A percentile compares a stretch with the other conserved stretches of the same genome.
These are phyloP conservation scores for Curvularia sp. DNA, from an alignment of 2,329 filamentous ascomycete species.

Conservation along the genomic window DNA sequence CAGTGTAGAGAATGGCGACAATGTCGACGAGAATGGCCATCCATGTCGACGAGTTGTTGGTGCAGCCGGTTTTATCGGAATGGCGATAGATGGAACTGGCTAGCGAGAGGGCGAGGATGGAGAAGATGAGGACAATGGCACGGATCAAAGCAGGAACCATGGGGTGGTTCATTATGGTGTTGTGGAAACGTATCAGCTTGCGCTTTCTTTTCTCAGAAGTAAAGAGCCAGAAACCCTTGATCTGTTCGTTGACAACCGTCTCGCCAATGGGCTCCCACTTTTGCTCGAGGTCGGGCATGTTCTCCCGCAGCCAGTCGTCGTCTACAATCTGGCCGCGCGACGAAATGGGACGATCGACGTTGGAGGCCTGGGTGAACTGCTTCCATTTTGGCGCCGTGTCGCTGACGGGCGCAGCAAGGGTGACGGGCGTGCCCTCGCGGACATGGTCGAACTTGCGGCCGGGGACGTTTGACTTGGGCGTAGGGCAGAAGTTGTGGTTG, in stretches of 20 bases:
- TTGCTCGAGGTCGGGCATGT: slow-evolving; percentile 56
- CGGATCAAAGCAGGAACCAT: slow-evolving; percentile 87
- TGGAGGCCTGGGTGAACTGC: slow-evolving; percentile 46
- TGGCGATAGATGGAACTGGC: slow-evolving; percentile 74
- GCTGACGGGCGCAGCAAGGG: slow-evolving; percentile 43
- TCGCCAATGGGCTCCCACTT: slow-evolving; percentile 64
- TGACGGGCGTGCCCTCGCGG: slow-evolving; percentile 49
- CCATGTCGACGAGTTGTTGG: slow-evolving; percentile 69
- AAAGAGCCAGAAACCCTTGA: slow-evolving; percentile 59
- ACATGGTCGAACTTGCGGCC: slow-evolving; percentile 52
- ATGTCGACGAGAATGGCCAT: slow-evolving; percentile 91
- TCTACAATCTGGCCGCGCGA: slow-evolving; percentile 49
- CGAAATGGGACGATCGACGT: slow-evolving; percentile 36
- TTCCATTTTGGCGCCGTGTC: slow-evolving; percentile 51
- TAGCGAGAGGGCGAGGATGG: slow-evolving; percentile 77
- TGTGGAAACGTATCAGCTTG: slow-evolving; percentile 68
- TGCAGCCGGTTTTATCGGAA: slow-evolving; percentile 50
- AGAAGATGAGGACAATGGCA: slow-evolving; percentile 81
- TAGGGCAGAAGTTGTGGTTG: slow-evolving; percentile 50
- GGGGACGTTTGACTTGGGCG: slow-evolving; percentile 49
- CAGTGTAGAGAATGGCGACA: slow-evolving; percentile 85
- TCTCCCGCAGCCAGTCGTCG: slow-evolving; percentile 58
- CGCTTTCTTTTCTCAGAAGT: slow-evolving; percentile 58
- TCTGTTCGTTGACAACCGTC: slow-evolving; percentile 58
- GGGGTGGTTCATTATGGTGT: slow-evolving; percentile 76